These are phyloP conservation scores for Acacia confusa DNA, from an alignment of 306 rosid species.

Conservation along the genomic window DNA sequence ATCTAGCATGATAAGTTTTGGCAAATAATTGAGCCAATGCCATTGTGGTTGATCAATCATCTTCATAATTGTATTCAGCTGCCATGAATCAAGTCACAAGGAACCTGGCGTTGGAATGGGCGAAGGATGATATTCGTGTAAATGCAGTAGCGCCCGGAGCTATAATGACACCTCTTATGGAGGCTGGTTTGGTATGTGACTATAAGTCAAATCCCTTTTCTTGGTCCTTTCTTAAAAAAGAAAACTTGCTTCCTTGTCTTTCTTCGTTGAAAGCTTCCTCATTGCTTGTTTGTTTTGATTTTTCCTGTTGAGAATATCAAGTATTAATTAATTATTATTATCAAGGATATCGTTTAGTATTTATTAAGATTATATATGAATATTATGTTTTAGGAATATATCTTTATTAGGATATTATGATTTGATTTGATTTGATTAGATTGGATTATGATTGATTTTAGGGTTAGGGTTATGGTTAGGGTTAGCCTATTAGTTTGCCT, in stretches of 20 bases:
- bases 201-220: background rate
- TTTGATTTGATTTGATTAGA: too few species aligned
- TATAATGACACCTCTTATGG: background rate
- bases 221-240: background rate
- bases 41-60: background rate
- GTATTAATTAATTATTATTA: too few species aligned
- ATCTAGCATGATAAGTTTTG: background rate
- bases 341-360: too few species aligned
- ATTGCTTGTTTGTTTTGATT: background rate
- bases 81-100: background rate
- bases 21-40: background rate
- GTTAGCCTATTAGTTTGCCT: too few species aligned
- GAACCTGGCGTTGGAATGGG: background rate
- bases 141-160: background rate
- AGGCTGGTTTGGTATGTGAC: background rate
- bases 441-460: too few species aligned
- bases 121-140: background rate
- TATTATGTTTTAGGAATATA: too few species aligned
- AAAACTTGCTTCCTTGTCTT: background rate
- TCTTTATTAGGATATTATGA: too few species aligned
- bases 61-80: background rate
- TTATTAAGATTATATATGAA: too few species aligned
- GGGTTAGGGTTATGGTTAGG: too few species aligned
- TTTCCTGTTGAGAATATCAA: too few species aligned
- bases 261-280: background rate